Percentiles rank a stretch among this genome's conserved stretches.
Evolutionary conservation across 306 rosid species (phyloP).

Genomic region (Vigna nakashimae): DNA sequence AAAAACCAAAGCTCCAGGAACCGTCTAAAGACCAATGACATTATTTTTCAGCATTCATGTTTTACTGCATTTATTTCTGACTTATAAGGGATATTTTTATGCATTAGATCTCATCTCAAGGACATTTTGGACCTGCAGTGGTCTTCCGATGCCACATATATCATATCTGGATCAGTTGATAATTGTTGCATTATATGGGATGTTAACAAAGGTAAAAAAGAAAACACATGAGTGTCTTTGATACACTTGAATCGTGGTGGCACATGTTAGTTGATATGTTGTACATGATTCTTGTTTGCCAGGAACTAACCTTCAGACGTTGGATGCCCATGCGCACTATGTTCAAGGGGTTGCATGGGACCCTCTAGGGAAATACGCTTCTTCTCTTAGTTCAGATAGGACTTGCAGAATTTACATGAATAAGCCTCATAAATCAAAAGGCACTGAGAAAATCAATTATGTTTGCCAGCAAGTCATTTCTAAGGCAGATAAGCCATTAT

Average conservation of each 20-base stretch:
- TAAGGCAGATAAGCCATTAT: constrained; percentile 70
- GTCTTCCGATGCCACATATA: constrained; percentile 74
- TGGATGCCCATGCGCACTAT: constrained; percentile 89
- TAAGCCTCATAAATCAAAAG: constrained; percentile 75
- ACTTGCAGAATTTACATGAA: constrained; percentile 83
- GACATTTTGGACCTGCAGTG: constrained; percentile 91
- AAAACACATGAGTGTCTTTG: constrained; percentile 4
- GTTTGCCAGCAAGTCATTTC: constrained; percentile 82
- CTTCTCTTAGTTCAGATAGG: constrained; percentile 95
- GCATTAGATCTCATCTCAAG: constrained; percentile 81
- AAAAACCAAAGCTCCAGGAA: too few species aligned
- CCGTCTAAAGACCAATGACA: neutral
- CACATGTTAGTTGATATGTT: constrained; percentile 36
- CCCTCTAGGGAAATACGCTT: constrained; percentile 76
- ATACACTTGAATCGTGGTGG: constrained; percentile 3
- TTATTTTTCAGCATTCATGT: neutral
- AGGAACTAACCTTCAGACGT: constrained; percentile 88
- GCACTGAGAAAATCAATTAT: constrained; percentile 67
- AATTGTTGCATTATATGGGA: constrained; percentile 97
- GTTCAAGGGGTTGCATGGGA: constrained; percentile 99
- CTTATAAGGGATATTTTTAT: constrained; percentile 47
- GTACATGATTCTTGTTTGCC: constrained; percentile 41
- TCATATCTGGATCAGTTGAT: constrained; percentile 94
- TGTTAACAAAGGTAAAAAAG: constrained; percentile 73
- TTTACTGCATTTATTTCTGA: constrained; percentile 27